A percentile compares a stretch with the other conserved stretches of the same genome.
These are phyloP conservation scores for Musa balbisiana DNA, from an alignment of 202 grass and related monocot species.

Conservation along the genomic window DNA sequence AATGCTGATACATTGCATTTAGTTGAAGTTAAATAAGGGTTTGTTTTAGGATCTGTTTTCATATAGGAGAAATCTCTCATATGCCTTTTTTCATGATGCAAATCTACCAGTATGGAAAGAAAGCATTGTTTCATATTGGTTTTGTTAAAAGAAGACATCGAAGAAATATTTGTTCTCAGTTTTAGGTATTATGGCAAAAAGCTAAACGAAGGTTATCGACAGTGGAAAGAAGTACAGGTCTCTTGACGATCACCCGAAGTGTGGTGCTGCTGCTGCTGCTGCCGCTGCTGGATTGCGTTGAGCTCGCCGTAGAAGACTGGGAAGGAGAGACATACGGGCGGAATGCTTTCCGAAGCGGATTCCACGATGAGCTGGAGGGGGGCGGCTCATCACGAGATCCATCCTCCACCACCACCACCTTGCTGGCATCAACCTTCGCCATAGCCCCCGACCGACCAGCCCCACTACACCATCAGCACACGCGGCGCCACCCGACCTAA, in stretches of 20 bases:
- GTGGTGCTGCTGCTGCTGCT: not conserved
- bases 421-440: conserved; percentile 9
- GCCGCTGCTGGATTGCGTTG: not conserved
- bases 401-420: not conserved
- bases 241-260: not conserved
- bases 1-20: not conserved
- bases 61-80: not conserved
- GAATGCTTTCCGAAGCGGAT: not conserved
- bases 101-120: not conserved
- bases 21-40: no score
- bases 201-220: not conserved
- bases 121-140: no score
- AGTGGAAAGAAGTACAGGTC: not conserved
- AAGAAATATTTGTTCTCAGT: not conserved
- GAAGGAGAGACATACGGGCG: not conserved
- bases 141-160: not conserved
- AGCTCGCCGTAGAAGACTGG: not conserved
- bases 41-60: not conserved
- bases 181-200: not conserved
- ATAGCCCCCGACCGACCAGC: conserved; percentile 5
- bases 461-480: not conserved
- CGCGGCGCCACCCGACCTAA: not conserved
- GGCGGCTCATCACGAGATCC: not conserved
- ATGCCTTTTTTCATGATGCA: not conserved
- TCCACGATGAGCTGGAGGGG: not conserved